Evolutionary conservation across 1,139 yeast genomes (phyloP).

Genomic region (Candida frijolesensis): DNA sequence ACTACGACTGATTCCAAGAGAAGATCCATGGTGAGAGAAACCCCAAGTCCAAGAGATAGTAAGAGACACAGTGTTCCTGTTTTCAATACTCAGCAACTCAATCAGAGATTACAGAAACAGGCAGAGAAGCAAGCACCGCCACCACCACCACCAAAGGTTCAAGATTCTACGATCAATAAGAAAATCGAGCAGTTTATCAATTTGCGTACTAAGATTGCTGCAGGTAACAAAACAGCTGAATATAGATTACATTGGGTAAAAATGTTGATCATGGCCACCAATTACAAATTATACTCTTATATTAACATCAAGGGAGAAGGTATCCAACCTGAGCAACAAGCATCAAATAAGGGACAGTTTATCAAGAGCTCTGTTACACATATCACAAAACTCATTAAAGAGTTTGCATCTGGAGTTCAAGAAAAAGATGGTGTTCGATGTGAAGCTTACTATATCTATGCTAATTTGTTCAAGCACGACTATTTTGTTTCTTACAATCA

Average conservation of each 20-base stretch:
- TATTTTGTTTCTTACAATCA: slow-evolving; percentile 34
- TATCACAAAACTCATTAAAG: slow-evolving; percentile 40
- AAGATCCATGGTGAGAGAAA: slow-evolving; percentile 20
- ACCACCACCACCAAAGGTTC: slow-evolving; percentile 13
- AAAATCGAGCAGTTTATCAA: slow-evolving; percentile 40
- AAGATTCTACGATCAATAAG: slow-evolving; percentile 28
- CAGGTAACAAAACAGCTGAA: slow-evolving; percentile 48
- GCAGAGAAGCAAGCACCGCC: slow-evolving; percentile 1
- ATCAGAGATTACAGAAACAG: slow-evolving; percentile 2
- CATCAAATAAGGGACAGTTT: slow-evolving; percentile 37
- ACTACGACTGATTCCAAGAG: slow-evolving; percentile 22
- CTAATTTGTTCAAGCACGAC: slow-evolving; percentile 42
- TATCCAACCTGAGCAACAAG: slow-evolving; percentile 32
- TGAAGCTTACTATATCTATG: slow-evolving; percentile 40
- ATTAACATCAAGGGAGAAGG: slow-evolving; percentile 50
- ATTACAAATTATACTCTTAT: slow-evolving; percentile 41
- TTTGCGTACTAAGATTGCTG: slow-evolving; percentile 40
- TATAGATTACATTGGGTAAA: slow-evolving; percentile 48
- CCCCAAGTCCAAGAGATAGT: slow-evolving; percentile 3
- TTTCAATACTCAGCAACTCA: slow-evolving; percentile 7
- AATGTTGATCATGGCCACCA: slow-evolving; percentile 46
- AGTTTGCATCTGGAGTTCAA: slow-evolving; percentile 29
- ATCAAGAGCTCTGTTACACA: slow-evolving; percentile 46
- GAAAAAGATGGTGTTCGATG: slow-evolving; percentile 28
- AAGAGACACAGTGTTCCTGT: slow-evolving; percentile 5